Evolutionary conservation across 2,329 filamentous ascomycete species (phyloP), one percentile per base, ranked within the genome.

Genomic region (Aspergillus sclerotialis): DNA sequence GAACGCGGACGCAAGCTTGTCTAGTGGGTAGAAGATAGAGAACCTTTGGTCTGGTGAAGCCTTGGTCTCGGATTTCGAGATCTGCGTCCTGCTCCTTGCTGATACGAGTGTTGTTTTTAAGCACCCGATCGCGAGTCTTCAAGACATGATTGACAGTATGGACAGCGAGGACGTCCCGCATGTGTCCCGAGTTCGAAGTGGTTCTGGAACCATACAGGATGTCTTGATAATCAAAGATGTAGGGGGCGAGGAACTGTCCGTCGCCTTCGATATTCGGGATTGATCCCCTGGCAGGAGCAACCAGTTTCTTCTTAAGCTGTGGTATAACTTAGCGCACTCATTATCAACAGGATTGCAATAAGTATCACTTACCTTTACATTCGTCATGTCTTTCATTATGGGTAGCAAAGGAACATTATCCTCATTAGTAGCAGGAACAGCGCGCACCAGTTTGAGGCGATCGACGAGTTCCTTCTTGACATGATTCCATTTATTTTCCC

Each of bases 41-140:
- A 5, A 95, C 82, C 56, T 96, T 96, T 6, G 92, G 92, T 4
- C 92, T 73, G 0, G 90, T 95, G 60, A 95, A 98, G 0, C 92
- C 92, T 62, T 98, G 92, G 48, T 98, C 92, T 43, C 88, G 78
- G 12, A 88, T 69, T 46, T 94, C 87, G 4, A 84, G 65, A 24
- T 84, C 80, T 11, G 73, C 71, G 7, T 75, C 73, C 4, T 76
- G 72, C 35, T 82, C 77, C 48, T 80, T 80, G 7, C 82, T 70
- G 8, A 94, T 64, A 44, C 80, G 85, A 35, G 84, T 77, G 53
- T 89, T 96, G 64, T 96, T 93, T 62, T 94, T 96, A 40, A 96
- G 76, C 0, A 96, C 84, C 18, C 80, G 78, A 53, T 96, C 90
- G 45, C 92, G 80, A 2, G 90, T 95, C 60, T 94, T 95, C 61